phyloP scores from a whole-genome alignment of 306 rosid genomes.

The Coriaria nepalensis region DNA sequence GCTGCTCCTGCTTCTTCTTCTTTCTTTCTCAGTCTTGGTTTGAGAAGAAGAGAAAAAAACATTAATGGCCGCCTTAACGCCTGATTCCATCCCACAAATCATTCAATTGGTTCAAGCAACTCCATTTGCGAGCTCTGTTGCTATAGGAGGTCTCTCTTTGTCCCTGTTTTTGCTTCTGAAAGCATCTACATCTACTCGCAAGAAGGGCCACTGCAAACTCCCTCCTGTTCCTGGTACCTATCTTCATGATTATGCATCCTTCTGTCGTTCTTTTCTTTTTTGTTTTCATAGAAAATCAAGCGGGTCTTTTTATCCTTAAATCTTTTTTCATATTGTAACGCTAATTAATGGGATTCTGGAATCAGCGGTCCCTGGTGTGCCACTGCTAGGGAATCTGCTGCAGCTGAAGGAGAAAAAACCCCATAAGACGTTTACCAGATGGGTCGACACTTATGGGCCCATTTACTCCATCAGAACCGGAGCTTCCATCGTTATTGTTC shows the following conservation, averaged over 20 bases:
- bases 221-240: conserved; percentile 53
- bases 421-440: conserved; percentile 55
- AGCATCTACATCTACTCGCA: conserved; percentile 1
- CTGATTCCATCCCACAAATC: conserved; percentile 2
- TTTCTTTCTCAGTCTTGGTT: not conserved
- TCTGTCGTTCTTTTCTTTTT: not conserved
- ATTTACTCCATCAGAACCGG: conserved; percentile 71
- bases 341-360: not conserved
- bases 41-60: not conserved
- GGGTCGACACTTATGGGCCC: conserved; percentile 65
- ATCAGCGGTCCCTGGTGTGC: conserved; percentile 72
- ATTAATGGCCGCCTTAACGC: conserved; percentile 10
- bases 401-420: conserved; percentile 96
- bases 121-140: conserved; percentile 22
- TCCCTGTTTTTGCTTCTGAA: conserved; percentile 12
- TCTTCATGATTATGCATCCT: not conserved
- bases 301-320: not conserved
- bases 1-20: too few species aligned
- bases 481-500: conserved; percentile 70
- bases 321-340: not conserved
- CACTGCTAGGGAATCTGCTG: conserved; percentile 71
- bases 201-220: conserved; percentile 21
- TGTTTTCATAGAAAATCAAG: not conserved
- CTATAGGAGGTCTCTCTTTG: conserved; percentile 36
- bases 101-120: conserved; percentile 9